Evolutionary conservation across 2,329 filamentous ascomycete genomes (phyloP).

Genomic region (Pseudocercospora eumusae): DNA sequence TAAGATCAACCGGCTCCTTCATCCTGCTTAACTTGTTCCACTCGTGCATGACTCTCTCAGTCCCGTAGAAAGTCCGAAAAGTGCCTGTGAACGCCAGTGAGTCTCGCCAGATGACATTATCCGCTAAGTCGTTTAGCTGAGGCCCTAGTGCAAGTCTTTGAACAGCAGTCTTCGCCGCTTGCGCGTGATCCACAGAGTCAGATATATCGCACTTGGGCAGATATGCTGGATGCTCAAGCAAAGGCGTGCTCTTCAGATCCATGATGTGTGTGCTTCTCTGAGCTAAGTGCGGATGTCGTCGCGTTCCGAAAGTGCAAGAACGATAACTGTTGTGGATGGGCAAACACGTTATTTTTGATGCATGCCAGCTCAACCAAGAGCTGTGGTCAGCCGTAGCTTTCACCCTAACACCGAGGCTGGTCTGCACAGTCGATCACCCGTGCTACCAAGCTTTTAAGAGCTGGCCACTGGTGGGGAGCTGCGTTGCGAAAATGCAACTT

Average conservation of each 20-base stretch:
- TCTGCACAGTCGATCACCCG: neutral
- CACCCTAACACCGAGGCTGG: neutral
- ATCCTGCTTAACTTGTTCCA: constrained; percentile 37
- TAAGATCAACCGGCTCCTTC: neutral
- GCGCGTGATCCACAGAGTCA: neutral
- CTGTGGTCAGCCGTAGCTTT: neutral
- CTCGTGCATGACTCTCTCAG: constrained; percentile 44
- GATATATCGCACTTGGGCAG: neutral
- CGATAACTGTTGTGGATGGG: too few species aligned
- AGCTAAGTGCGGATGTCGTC: too few species aligned
- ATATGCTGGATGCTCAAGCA: neutral
- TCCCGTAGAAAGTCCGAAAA: constrained; percentile 54
- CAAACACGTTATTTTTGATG: neutral
- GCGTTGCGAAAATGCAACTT: neutral
- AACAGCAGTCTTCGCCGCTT: neutral
- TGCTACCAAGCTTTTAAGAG: neutral
- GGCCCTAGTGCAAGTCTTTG: neutral
- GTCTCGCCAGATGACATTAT: constrained; percentile 54
- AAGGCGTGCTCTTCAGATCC: neutral
- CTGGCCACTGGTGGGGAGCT: neutral
- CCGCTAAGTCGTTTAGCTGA: neutral
- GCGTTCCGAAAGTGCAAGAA: too few species aligned
- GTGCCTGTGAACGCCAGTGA: constrained; percentile 59
- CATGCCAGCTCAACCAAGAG: neutral
- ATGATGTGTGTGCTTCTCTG: neutral